Base-by-base conservation (phyloP, 768 basidiomycete species). In the Lactarius trivialis region DNA sequence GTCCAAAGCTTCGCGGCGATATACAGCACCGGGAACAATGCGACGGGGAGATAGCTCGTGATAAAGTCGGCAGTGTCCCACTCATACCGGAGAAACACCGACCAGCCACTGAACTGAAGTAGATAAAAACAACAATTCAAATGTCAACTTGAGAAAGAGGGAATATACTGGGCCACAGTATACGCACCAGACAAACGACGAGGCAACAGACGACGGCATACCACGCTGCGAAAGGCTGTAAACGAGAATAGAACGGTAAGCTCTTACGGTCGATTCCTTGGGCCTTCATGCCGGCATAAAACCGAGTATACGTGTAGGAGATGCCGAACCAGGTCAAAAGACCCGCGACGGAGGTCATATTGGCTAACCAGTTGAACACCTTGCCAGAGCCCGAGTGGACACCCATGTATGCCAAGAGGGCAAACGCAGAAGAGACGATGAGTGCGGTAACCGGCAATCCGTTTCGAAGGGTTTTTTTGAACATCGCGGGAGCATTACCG, bases 401-500 rank as follows among this genome's bases (percentile, higher is more conserved):
- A 45, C 82, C 86, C 93, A 96, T 95, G 77, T 82, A 97, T 4
- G 88, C 87, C n/a, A 92, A 80, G 1, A 79, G 64, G 3, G 85
- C 76, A 71, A 95, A 93, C 21, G 74, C 65, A 3, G 88, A 77
- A 69, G 83, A 86, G 70, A 88, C 81, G n/a, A 82, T 68, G 61
- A 98, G 78, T 24, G 89, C 81, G 48, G 83, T 77, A 60, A 83
- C 83, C 3, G 96, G 96, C 26, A 97, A 79, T 57, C 96, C 96
- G 30, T 75, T 79, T 64, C 79, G 80, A 43, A 84, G 81, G 0
- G 90, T 89, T 68, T 73, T 81, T 30, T 81, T 70, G 76, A 98
- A 95, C 60, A 95, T 74, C 60, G 74, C 83, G 0, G 94, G 95
- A 0, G 94, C 94, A 71, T 93, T 92, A 2, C 89, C 87, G 37